phyloP scores from a whole-genome alignment of 306 rosid genomes.

The Datisca glomerata region DNA sequence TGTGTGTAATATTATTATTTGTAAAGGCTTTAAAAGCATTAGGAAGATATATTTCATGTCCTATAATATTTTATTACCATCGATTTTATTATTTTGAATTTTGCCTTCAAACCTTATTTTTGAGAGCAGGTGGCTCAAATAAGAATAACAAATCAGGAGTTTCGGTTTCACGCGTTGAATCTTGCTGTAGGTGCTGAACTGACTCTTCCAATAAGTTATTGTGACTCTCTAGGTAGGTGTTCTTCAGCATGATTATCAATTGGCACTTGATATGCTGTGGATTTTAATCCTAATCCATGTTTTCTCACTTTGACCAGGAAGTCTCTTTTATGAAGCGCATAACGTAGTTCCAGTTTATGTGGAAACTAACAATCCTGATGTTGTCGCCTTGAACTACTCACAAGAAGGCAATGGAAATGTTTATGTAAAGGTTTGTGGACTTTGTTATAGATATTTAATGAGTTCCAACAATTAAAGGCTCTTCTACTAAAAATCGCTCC shows the following conservation, averaged over 20 bases:
- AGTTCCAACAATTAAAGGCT: too few relatives aligned
- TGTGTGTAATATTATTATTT: too few relatives aligned
- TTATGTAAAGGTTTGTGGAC: constrained; percentile 51
- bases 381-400: constrained; percentile 47
- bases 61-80: not conserved
- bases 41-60: constrained; percentile 5
- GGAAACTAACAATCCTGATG: constrained; percentile 63
- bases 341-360: constrained; percentile 33
- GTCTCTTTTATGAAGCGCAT: constrained; percentile 70
- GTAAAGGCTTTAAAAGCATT: too few relatives aligned
- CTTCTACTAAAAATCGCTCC: too few relatives aligned
- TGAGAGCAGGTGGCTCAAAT: constrained; percentile 72
- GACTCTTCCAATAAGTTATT: constrained; percentile 51
- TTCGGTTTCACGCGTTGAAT: constrained; percentile 39
- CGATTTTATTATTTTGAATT: not conserved
- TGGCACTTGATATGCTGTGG: constrained; percentile 13
- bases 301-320: constrained; percentile 47
- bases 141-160: constrained; percentile 50
- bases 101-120: not conserved
- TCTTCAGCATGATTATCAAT: constrained; percentile 6
- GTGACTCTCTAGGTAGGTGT: constrained; percentile 58
- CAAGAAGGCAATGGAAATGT: constrained; percentile 42
- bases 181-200: constrained; percentile 70
- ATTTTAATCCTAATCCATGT: constrained; percentile 14
- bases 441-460: too few relatives aligned